Conservation (phyloP, 2,329 filamentous ascomycete species). For the Aphanocladium album region DNA sequence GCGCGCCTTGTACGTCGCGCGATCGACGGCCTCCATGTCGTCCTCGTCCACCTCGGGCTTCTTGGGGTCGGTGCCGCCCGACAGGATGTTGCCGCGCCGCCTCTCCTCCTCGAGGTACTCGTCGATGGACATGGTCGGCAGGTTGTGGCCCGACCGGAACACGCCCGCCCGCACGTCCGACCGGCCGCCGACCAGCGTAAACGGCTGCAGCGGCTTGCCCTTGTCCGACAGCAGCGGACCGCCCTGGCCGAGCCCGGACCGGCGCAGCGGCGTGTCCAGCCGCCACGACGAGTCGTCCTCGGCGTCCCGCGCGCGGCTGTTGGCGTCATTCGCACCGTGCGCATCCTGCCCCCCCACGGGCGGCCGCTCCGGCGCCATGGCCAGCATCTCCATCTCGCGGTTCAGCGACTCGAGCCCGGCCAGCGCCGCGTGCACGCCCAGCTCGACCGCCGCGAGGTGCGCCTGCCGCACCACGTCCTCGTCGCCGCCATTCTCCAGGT, state of each 20-base stretch:
- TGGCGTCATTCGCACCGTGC: constrained; percentile 29
- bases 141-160: constrained; percentile 83
- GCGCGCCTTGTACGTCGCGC: constrained; percentile 86
- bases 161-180: constrained; percentile 74
- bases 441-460: constrained; percentile 68
- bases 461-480: constrained; percentile 79
- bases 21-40: constrained; percentile 78
- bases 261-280: constrained; percentile 60
- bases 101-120: constrained; percentile 94
- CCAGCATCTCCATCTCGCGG: constrained; percentile 78
- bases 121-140: constrained; percentile 97
- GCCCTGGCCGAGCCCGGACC: constrained; percentile 50
- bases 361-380: constrained; percentile 59
- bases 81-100: constrained; percentile 78
- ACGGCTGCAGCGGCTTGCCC: constrained; percentile 85
- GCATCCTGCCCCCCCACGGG: constrained; percentile 17
- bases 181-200: constrained; percentile 75
- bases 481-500: constrained; percentile 64
- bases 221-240: constrained; percentile 72
- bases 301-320: constrained; percentile 32
- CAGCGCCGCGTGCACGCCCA: constrained; percentile 74
- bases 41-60: constrained; percentile 80
- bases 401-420: constrained; percentile 82
- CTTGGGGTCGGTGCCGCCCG: constrained; percentile 75
- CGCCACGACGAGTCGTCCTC: constrained; percentile 56